Base-by-base conservation (phyloP, 2,329 filamentous ascomycete species). In the Sordariomycetes sp. region DNA sequence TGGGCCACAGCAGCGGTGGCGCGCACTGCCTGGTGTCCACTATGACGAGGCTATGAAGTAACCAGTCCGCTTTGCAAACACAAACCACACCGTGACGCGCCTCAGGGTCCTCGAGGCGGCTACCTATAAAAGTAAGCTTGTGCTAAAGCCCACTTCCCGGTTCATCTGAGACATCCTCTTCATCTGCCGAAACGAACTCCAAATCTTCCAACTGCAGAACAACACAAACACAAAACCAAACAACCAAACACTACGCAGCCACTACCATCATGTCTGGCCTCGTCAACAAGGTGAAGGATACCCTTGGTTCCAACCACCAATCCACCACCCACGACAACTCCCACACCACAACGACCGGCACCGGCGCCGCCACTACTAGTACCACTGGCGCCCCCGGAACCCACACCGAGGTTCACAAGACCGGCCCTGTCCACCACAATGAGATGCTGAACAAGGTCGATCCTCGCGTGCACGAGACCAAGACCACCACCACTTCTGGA, bases 241-340 rank as follows among this genome's bases (percentile, higher is more conserved):
- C 15, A 29, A 8, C 15, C 15, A 29, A 8, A 12, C 27, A 21
- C 29, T 21, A 4, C 9, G 15, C 15, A 31, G 9, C 3, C 17
- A 3, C 12, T 18, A 5, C 35, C 57, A 67, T 41, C 42, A 69
- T 69, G 66, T 65, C 66, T 45, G 46, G 50, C 42, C 55, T 69
- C 44, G 46, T 67, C 47, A 60, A 68, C 60, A 70, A 70, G 55
- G 59, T 66, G 49, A 69, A 69, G 61, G 63, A 68, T n/a, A 61
- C 57, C 41, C 49, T 68, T 37, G 30, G 37, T 21, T 8, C 6
- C 23, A 26, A 28, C 32, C 23, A 31, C n/a, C n/a, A 30, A 17
- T 15, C n/a, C 4, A 29, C 11, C 27, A 28, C 14, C 25, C 14
- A n/a, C 3, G 12, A n/a, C 25, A 14, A n/a, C 25, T 10, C 25